A percentile compares a stretch with the other conserved stretches of the same genome.
Evolutionary conservation across 2,329 filamentous ascomycete species (phyloP).

Genomic region (Apiospora koreana): DNA sequence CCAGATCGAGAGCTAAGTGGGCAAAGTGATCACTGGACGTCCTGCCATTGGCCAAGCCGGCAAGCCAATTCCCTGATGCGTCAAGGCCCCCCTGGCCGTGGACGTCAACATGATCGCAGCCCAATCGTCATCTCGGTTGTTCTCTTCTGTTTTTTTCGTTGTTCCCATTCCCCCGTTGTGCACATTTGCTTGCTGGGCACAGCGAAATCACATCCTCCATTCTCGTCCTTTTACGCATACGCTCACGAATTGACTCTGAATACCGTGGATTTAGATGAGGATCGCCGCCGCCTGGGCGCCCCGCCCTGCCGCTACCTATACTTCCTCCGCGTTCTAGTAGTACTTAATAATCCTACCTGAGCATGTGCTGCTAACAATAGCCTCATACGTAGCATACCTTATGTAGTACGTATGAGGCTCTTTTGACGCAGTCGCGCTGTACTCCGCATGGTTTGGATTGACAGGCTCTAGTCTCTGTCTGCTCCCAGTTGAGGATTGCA

Average conservation of each 20-base stretch:
- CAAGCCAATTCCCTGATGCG: background rate
- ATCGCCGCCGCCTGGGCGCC: background rate
- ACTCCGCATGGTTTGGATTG: no score
- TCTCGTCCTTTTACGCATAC: background rate
- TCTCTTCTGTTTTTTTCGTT: background rate
- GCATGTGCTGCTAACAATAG: background rate
- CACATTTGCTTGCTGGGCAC: background rate
- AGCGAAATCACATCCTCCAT: background rate
- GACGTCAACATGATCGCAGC: constrained; percentile 1
- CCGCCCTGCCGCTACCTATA: background rate
- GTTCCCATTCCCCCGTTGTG: background rate
- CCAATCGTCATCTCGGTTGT: background rate
- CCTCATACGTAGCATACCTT: background rate
- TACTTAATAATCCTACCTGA: background rate
- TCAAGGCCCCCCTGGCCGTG: background rate
- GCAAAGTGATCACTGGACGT: background rate
- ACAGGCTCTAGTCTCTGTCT: no score
- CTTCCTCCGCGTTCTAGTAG: background rate
- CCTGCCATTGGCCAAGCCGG: background rate
- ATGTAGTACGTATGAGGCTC: background rate
- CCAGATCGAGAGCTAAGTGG: constrained; percentile 2
- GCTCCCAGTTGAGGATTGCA: no score
- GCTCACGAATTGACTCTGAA: background rate
- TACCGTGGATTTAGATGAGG: background rate
- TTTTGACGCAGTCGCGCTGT: background rate